phyloP scores from a whole-genome alignment of 495 filamentous ascomycete genomes.

The Monascus purpureus region DNA sequence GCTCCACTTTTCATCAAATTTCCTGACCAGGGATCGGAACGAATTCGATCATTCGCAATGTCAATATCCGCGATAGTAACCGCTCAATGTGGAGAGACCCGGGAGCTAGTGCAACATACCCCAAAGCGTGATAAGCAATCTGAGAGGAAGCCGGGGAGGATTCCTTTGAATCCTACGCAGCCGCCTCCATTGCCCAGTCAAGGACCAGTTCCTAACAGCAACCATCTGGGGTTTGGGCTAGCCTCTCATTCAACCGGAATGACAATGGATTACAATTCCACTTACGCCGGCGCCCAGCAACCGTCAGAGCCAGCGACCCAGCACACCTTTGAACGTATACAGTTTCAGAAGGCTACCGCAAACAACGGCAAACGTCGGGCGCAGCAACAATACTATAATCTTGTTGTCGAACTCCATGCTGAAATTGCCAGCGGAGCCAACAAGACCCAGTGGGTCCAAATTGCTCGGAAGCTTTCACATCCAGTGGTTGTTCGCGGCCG shows the following conservation, averaged over 20 bases:
- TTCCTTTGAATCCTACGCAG: conserved; percentile 53
- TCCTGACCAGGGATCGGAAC: conserved; percentile 39
- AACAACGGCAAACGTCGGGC: conserved; percentile 92
- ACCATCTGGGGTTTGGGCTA: conserved; percentile 16
- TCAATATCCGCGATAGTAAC: conserved; percentile 77
- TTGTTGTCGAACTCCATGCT: conserved; percentile 79
- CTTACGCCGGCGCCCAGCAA: conserved; percentile 18
- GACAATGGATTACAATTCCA: conserved; percentile 25
- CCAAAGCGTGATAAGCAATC: conserved; percentile 91
- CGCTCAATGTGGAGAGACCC: conserved; percentile 56
- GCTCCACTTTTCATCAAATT: conserved; percentile 33
- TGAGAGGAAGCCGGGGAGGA: conserved; percentile 58
- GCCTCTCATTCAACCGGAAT: conserved; percentile 17
- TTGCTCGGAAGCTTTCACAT: conserved; percentile 65
- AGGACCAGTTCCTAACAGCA: conserved; percentile 11
- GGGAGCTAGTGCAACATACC: conserved; percentile 88
- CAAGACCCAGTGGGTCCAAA: conserved; percentile 49
- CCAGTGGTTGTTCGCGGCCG: conserved; percentile 90
- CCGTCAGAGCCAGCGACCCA: conserved; percentile 29
- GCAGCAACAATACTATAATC: conserved; percentile 86
- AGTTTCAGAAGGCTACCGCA: conserved; percentile 91
- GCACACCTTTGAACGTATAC: conserved; percentile 78
- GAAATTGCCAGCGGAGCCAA: conserved; percentile 39
- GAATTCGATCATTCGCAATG: conserved; percentile 60
- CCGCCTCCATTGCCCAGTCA: conserved; percentile 31